Evolutionary conservation across 768 basidiomycete species (phyloP).

Genomic region (Boletus reticulatus): DNA sequence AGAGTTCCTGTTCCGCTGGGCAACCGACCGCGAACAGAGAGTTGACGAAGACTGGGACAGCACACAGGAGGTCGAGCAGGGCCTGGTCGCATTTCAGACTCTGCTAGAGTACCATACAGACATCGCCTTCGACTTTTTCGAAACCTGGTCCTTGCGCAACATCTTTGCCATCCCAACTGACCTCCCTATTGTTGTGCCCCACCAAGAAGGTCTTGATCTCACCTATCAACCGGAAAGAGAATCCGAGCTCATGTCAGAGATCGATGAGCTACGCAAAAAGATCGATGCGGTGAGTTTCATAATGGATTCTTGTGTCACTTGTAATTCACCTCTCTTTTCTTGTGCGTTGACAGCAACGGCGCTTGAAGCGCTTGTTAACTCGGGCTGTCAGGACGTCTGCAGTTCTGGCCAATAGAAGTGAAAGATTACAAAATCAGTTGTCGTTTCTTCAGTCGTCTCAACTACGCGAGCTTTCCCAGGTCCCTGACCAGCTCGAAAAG

Average conservation of each 20-base stretch:
- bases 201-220: constrained; percentile 73
- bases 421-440: constrained; percentile 41
- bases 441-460: constrained; percentile 43
- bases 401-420: constrained; percentile 45
- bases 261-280: constrained; percentile 63
- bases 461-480: constrained; percentile 35
- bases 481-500: constrained; percentile 40
- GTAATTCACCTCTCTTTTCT: constrained; percentile 8
- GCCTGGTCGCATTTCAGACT: constrained; percentile 83
- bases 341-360: constrained; percentile 53
- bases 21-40: constrained; percentile 55
- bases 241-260: constrained; percentile 60
- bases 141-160: constrained; percentile 86
- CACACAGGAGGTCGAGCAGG: constrained; percentile 73
- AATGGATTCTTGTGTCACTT: neutral
- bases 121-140: constrained; percentile 89
- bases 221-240: constrained; percentile 55
- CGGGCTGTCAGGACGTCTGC: constrained; percentile 50
- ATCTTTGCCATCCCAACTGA: constrained; percentile 76
- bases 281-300: constrained; percentile 62
- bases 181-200: constrained; percentile 69
- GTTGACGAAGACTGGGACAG: constrained; percentile 51
- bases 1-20: constrained; percentile 72
- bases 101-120: constrained; percentile 87
- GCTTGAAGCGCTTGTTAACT: constrained; percentile 54